Percentiles rank a stretch among this genome's conserved stretches.
Evolutionary conservation across 1,284 basidiomycete species (phyloP).

Genomic region (Marasmius tenuissimus): DNA sequence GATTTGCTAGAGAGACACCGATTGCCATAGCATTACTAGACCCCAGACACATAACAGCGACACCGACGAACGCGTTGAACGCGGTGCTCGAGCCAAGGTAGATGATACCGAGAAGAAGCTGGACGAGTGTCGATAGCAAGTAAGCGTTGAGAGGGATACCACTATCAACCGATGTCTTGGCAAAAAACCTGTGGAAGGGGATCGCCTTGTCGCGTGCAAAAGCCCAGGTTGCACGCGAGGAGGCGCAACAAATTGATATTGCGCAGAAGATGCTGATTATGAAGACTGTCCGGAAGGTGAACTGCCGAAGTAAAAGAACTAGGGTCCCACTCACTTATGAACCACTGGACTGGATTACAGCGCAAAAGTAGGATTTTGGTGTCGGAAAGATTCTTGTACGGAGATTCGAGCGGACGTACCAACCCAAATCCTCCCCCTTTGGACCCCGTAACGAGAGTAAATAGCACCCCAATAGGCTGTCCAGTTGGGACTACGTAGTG

Average conservation of each 20-base stretch:
- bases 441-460: slow-evolving; percentile 62
- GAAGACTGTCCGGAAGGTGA: slow-evolving; percentile 37
- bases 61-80: slow-evolving; percentile 57
- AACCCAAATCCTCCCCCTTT: slow-evolving; percentile 64
- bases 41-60: slow-evolving; percentile 55
- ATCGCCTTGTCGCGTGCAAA: slow-evolving; percentile 73
- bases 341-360: not conserved
- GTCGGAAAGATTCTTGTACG: slow-evolving; percentile 25
- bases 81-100: slow-evolving; percentile 54
- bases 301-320: not conserved
- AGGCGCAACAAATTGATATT: slow-evolving; percentile 62
- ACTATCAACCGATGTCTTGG: slow-evolving; percentile 43
- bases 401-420: slow-evolving; percentile 35
- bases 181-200: slow-evolving; percentile 54
- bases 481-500: slow-evolving; percentile 49
- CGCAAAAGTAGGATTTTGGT: not conserved
- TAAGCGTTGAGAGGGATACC: slow-evolving; percentile 58
- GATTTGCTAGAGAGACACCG: slow-evolving; percentile 41
- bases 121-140: slow-evolving; percentile 53
- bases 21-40: slow-evolving; percentile 54
- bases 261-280: slow-evolving; percentile 56
- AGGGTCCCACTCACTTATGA: not conserved
- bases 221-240: slow-evolving; percentile 69
- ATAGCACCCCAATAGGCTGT: slow-evolving; percentile 66
- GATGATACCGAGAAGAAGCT: slow-evolving; percentile 56